Conservation (phyloP, 768 basidiomycete species). For the Suillus subluteus region DNA sequence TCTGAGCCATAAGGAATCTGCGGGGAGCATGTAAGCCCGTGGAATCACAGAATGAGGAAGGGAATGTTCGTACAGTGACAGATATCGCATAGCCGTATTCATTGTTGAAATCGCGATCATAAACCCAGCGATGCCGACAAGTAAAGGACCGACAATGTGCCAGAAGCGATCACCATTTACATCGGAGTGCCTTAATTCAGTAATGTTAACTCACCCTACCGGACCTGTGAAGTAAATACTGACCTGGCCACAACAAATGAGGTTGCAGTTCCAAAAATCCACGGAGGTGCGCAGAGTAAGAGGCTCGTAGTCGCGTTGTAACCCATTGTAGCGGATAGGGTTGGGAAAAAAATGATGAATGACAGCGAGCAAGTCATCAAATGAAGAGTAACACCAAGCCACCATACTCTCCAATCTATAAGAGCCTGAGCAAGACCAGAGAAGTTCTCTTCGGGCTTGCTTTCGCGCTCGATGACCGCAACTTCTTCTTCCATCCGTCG, state of each 20-base stretch:
- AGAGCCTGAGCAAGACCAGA: conserved; percentile 59
- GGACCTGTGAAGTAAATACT: neutral
- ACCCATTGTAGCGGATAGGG: conserved; percentile 72
- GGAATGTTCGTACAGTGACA: conserved; percentile 52
- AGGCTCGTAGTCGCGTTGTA: conserved; percentile 63
- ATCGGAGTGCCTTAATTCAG: conserved; percentile 64
- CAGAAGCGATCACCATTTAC: conserved; percentile 67
- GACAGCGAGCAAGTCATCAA: conserved; percentile 58
- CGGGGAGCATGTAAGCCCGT: neutral
- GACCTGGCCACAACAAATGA: conserved; percentile 59
- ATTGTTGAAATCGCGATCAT: conserved; percentile 63
- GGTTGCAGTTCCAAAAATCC: conserved; percentile 58
- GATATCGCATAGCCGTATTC: conserved; percentile 63
- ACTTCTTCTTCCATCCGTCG: conserved; percentile 66
- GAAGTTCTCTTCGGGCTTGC: conserved; percentile 35
- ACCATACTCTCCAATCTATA: conserved; percentile 82
- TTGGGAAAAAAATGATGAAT: conserved; percentile 82
- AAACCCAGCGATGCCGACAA: conserved; percentile 67
- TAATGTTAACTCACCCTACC: conserved; percentile 10
- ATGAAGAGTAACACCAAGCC: conserved; percentile 64
- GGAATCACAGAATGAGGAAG: neutral
- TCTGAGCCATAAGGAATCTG: conserved; percentile 77
- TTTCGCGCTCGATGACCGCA: conserved; percentile 51
- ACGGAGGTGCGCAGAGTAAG: conserved; percentile 78
- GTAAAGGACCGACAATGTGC: conserved; percentile 60